Base-by-base conservation (phyloP, 305 asterid species). In the Plantago lanceolata region DNA sequence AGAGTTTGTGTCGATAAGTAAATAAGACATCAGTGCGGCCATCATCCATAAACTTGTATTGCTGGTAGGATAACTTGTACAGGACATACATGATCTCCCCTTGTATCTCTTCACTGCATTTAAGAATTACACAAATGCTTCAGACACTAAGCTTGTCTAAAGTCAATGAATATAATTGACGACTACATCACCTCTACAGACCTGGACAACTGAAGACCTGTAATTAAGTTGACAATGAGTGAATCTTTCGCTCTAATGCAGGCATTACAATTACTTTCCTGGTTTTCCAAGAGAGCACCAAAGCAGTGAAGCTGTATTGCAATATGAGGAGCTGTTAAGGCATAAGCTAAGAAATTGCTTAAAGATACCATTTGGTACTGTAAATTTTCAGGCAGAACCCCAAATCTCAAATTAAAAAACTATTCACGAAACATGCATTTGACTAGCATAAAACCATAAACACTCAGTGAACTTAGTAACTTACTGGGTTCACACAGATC, bases 141-240 rank as follows among this genome's bases (percentile, higher is more conserved):
- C 68, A 31, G 68, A 50, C 61, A 37, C n/a, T 63, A 69, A 19
- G 28, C 48, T 57, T 21, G 48, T 63, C 50, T 44, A 57, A 66
- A 58, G 63, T 55, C 60, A 35, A 60, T 50, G 50, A 61, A 65
- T 65, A 69, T 21, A 40, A 40, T 40, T 59, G 16, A 15, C 49
- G 58, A 65, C 49, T 71, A 49, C 28, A 24, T 68, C 45, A 63
- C 65, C 72, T 64, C 63, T 61, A 72, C 75, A 79, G 77, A 93
- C 99, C 87, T 82, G 59, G 94, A 77, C 85, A 90, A 73, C 72
- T 87, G 99, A 74, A 93, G 96, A 68, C 97, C 95, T 44, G 85
- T 65, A 66, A 89, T 76, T 48, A 90, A 95, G 85, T 84, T 93
- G 76, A 65, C 75, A 66, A 89, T 74, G 72, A 89, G 89, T 69